phyloP scores from a whole-genome alignment of 2,329 filamentous ascomycete species.

The Arthroderma sp. region DNA sequence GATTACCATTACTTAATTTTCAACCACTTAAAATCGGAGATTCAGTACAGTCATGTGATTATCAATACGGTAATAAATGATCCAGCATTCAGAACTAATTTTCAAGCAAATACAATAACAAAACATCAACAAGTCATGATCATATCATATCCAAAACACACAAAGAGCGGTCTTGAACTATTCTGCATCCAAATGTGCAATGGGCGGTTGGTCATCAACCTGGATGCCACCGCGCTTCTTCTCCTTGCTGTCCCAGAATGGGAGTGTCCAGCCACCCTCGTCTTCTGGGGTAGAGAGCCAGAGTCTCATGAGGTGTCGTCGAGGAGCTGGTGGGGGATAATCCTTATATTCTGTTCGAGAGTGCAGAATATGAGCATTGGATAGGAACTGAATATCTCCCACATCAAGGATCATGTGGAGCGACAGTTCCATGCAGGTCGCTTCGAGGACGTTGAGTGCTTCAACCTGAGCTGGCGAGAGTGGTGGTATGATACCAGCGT shows the following conservation, averaged over 20 bases:
- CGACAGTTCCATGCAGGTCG: constrained; percentile 57
- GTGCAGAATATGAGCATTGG: constrained; percentile 69
- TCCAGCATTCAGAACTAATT: too few relatives aligned
- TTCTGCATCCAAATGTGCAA: constrained; percentile 64
- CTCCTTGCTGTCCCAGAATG: constrained; percentile 66
- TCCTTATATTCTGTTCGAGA: constrained; percentile 70
- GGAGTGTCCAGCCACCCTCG: constrained; percentile 75
- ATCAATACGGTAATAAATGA: too few relatives aligned
- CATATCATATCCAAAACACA: not conserved
- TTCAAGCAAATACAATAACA: not conserved
- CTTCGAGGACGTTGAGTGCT: constrained; percentile 58
- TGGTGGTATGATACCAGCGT: constrained; percentile 57
- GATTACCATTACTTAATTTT: too few relatives aligned
- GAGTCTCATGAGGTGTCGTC: constrained; percentile 67
- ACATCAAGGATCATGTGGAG: constrained; percentile 79
- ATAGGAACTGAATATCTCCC: constrained; percentile 77
- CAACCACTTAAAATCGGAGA: too few relatives aligned
- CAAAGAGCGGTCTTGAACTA: constrained; percentile 26
- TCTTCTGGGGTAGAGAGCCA: constrained; percentile 72
- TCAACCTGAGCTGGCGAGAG: constrained; percentile 55
- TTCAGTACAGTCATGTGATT: too few relatives aligned
- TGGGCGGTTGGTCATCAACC: constrained; percentile 65
- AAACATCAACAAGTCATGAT: not conserved
- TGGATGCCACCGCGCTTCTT: constrained; percentile 84
- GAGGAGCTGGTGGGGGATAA: constrained; percentile 51